Conservation (phyloP, 257 asterid genomes). For the Striga asiatica region DNA sequence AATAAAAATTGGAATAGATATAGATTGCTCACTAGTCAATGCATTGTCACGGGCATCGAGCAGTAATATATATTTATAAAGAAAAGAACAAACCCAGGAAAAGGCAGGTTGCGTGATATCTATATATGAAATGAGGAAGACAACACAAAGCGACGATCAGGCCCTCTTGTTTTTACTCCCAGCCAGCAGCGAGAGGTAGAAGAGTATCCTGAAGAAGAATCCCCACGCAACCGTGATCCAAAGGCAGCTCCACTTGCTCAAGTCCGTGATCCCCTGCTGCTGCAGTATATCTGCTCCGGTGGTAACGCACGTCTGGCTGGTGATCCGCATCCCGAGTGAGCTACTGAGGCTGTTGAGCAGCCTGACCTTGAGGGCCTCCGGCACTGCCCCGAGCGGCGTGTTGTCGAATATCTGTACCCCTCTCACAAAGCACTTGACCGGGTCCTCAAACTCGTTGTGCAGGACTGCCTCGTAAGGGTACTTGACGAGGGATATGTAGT, state of each 20-base stretch:
- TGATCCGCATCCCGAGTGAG: slow-evolving; percentile 45
- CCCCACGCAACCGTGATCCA: slow-evolving; percentile 80
- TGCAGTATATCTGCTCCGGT: slow-evolving; percentile 66
- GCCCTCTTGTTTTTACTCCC: too few species aligned
- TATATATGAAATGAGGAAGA: too few species aligned
- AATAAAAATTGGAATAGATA: too few species aligned
- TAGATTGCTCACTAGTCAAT: too few species aligned
- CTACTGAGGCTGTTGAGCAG: slow-evolving; percentile 45
- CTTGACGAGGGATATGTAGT: slow-evolving; percentile 58
- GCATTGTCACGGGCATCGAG: too few species aligned
- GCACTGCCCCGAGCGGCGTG: slow-evolving; percentile 45
- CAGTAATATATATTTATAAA: too few species aligned
- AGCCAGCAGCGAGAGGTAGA: too few species aligned
- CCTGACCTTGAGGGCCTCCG: slow-evolving; percentile 35
- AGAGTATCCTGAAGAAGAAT: too few species aligned
- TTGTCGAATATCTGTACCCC: slow-evolving; percentile 67
- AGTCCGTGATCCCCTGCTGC: slow-evolving; percentile 64
- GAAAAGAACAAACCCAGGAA: too few species aligned
- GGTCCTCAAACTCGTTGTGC: slow-evolving; percentile 56
- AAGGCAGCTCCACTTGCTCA: slow-evolving; percentile 52
- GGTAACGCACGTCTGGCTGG: slow-evolving; percentile 54
- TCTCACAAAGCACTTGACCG: slow-evolving; percentile 44
- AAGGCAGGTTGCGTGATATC: too few species aligned
- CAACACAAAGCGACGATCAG: too few species aligned
- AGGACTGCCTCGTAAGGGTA: slow-evolving; percentile 76